Conservation (phyloP, 78 protist genomes). For the Dictyostelium firmibasis region DNA sequence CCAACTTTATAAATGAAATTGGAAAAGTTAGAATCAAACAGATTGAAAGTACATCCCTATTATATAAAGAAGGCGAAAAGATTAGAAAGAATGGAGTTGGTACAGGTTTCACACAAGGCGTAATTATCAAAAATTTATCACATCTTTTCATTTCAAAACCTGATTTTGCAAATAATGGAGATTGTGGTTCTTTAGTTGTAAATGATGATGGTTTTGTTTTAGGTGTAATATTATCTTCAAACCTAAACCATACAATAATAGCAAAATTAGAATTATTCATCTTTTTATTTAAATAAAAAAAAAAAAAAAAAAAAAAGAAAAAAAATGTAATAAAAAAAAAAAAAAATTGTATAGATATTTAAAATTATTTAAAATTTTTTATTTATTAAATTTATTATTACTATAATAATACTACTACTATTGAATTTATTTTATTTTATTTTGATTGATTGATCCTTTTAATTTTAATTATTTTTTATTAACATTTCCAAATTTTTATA, state of each 20-base stretch:
- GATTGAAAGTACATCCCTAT: background rate
- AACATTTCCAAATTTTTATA: slow-evolving; percentile 62
- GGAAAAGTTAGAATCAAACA: background rate
- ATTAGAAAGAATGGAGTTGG: background rate
- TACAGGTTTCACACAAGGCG: background rate
- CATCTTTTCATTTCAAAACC: background rate
- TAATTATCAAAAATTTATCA: background rate
- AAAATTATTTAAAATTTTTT: background rate
- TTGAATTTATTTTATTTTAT: background rate
- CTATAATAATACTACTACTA: background rate
- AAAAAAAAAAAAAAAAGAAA: background rate
- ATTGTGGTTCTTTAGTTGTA: background rate
- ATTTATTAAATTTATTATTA: background rate
- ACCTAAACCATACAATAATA: background rate
- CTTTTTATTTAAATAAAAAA: slow-evolving; percentile 6
- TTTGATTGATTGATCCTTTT: background rate
- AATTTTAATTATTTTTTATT: background rate
- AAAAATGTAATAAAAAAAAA: background rate
- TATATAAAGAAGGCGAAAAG: background rate
- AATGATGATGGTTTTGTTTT: background rate
- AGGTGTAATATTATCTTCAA: background rate
- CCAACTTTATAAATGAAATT: slow-evolving; percentile 4
- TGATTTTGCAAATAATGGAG: background rate
- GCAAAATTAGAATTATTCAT: background rate
- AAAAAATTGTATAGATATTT: background rate